A percentile compares a stretch with the other conserved stretches of the same genome.
These are phyloP conservation scores for Gremmenia infestans DNA, from an alignment of 2,329 filamentous ascomycete genomes.

Conservation along the genomic window DNA sequence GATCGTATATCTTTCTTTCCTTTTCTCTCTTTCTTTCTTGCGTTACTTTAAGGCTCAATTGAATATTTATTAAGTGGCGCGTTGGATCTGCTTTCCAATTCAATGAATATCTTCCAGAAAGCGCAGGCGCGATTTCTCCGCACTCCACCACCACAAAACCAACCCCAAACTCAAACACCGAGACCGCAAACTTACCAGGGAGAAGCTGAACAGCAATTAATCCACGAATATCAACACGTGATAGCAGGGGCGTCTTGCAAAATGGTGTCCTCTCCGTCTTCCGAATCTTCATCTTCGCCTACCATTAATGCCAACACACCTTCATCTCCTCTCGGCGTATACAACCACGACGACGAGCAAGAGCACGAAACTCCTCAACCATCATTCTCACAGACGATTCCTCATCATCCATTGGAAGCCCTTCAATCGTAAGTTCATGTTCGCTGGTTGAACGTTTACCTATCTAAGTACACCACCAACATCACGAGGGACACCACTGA, in stretches of 20 bases:
- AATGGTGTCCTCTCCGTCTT: neutral
- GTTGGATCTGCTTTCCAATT: neutral
- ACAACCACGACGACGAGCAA: neutral
- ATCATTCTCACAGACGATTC: neutral
- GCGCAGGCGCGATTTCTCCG: neutral
- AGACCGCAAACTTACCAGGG: slow-evolving; percentile 1
- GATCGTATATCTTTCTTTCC: too few species aligned
- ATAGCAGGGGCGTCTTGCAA: neutral
- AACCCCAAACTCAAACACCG: neutral
- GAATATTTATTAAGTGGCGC: too few species aligned
- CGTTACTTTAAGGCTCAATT: too few species aligned
- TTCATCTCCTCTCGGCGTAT: neutral
- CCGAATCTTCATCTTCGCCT: neutral
- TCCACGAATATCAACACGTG: slow-evolving; percentile 8
- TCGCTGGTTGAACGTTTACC: neutral
- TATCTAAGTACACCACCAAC: neutral
- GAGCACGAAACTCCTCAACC: neutral
- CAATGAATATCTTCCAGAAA: neutral
- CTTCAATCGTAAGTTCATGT: slow-evolving; percentile 9
- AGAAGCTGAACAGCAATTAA: slow-evolving; percentile 12
- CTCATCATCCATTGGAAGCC: slow-evolving; percentile 12
- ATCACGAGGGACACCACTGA: neutral
- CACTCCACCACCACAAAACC: neutral
- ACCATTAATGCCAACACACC: neutral
- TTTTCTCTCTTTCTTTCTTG: too few species aligned